A percentile compares a stretch with the other conserved stretches of the same genome.
Evolutionary conservation across 225 moss, liverwort and hornwort genomes (phyloP).

Genomic region (Takakia lepidozioides): DNA sequence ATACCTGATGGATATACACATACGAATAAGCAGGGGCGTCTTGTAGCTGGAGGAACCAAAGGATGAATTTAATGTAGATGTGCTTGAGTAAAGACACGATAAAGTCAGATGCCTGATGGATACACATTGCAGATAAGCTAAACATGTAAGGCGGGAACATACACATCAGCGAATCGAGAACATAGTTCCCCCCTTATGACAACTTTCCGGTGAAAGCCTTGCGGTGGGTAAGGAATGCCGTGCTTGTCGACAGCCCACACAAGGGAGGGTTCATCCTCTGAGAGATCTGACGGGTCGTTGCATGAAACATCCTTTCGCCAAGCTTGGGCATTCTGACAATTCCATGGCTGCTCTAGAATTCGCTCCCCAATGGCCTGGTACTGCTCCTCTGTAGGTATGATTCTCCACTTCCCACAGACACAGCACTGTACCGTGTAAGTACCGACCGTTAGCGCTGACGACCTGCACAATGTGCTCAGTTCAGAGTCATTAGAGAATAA

Average conservation of each 20-base stretch:
- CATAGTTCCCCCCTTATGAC: constrained; percentile 58
- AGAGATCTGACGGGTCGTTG: constrained; percentile 44
- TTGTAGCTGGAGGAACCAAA: no score
- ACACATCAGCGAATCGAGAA: constrained; percentile 73
- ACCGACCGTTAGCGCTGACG: constrained; percentile 46
- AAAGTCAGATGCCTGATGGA: not conserved
- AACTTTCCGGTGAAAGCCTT: constrained; percentile 62
- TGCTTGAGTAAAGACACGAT: no score
- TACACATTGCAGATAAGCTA: no score
- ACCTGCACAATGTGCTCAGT: no score
- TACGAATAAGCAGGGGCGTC: no score
- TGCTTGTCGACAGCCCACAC: constrained; percentile 85
- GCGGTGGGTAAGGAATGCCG: constrained; percentile 59
- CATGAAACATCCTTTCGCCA: constrained; percentile 49
- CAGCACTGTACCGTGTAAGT: constrained; percentile 67
- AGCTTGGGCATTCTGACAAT: constrained; percentile 37
- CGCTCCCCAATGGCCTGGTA: constrained; percentile 65
- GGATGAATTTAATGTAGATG: no score
- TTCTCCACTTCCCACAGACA: constrained; percentile 69
- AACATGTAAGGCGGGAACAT: no score
- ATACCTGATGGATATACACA: no score
- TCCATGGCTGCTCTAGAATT: constrained; percentile 51
- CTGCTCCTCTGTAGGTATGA: constrained; percentile 54
- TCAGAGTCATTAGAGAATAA: no score
- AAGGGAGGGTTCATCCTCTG: constrained; percentile 39